phyloP scores from a whole-genome alignment of 441 rosid species.

The Pelargonium citronellum region DNA sequence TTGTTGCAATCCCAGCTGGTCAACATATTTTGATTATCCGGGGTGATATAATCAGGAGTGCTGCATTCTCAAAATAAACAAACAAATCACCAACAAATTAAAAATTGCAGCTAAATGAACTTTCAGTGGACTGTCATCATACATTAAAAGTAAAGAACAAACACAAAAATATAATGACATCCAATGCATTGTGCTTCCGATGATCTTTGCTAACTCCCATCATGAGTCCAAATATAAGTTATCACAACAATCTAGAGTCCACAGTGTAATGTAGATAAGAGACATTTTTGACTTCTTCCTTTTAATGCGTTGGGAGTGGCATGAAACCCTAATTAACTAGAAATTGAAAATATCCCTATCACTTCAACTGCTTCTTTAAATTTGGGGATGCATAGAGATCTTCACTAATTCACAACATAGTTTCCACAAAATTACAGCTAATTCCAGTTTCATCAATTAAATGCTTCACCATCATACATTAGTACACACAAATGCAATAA shows the following conservation, averaged over 20 bases:
- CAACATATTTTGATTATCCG: slow-evolving; percentile 61
- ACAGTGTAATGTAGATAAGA: neutral
- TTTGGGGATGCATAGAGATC: neutral
- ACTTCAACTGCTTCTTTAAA: neutral
- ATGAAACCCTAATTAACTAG: neutral
- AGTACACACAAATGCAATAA: neutral
- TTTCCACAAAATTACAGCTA: neutral
- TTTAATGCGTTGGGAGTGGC: neutral
- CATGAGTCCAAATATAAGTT: neutral
- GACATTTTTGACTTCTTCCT: neutral
- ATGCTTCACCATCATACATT: neutral
- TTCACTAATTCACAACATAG: neutral
- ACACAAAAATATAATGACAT: neutral
- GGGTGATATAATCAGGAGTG: slow-evolving; percentile 89
- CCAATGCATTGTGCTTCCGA: neutral
- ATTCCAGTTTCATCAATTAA: neutral
- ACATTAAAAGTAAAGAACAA: too few species aligned
- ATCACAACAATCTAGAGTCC: too few species aligned
- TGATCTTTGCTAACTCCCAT: neutral
- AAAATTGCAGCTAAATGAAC: too few species aligned
- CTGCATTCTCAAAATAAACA: slow-evolving; percentile 34
- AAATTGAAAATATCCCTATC: neutral
- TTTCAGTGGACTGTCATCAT: too few species aligned
- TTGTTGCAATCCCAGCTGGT: slow-evolving; percentile 47
- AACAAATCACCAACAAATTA: neutral